phyloP scores from a whole-genome alignment of 2,329 filamentous ascomycete genomes.

The Stenocarpella maydis region DNA sequence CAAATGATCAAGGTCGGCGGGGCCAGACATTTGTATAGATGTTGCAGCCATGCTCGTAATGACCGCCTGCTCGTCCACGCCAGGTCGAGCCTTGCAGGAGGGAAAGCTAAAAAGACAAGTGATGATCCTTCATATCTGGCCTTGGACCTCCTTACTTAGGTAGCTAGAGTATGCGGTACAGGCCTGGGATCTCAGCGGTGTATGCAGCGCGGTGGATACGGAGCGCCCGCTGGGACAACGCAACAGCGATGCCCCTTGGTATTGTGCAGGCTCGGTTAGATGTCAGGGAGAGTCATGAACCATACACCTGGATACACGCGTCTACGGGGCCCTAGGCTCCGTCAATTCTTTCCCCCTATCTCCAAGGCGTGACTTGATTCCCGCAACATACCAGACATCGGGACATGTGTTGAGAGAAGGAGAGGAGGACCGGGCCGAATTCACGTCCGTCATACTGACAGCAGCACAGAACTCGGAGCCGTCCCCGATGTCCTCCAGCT shows the following conservation, averaged over 20 bases:
- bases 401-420: neutral
- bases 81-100: conserved; percentile 1
- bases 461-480: neutral
- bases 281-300: conserved; percentile 2
- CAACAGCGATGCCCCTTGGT: neutral
- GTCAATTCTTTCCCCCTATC: neutral
- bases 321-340: neutral
- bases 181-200: neutral
- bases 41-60: conserved; percentile 1
- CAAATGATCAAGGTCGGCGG: neutral
- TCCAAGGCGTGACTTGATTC: neutral
- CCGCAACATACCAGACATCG: neutral
- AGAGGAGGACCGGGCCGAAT: neutral
- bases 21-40: conserved; percentile 14
- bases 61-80: neutral
- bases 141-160: conserved; percentile 14
- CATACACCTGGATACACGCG: neutral
- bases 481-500: conserved; percentile 17
- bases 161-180: conserved; percentile 12
- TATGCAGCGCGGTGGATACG: neutral
- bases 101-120: neutral
- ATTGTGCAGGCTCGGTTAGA: neutral
- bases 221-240: neutral
- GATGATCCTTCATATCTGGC: conserved; percentile 3
- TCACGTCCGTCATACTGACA: neutral